Percentiles rank a stretch among this genome's conserved stretches.
Evolutionary conservation across 257 asterid genomes (phyloP).

Genomic region (Solanum habrochaites): DNA sequence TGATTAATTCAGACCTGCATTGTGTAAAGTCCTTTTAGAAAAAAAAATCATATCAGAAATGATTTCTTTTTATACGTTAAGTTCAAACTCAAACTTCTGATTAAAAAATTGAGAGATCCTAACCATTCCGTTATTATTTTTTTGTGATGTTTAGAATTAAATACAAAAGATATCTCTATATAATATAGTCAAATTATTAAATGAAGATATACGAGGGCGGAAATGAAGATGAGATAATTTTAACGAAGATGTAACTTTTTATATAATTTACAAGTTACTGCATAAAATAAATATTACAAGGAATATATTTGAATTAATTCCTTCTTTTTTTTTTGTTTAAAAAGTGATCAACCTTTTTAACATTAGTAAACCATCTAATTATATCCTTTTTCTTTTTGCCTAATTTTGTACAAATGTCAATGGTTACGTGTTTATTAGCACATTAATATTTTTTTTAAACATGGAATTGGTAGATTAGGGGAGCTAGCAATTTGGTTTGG

Average conservation of each 20-base stretch:
- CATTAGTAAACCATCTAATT: background rate
- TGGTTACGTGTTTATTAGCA: background rate
- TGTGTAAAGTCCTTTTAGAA: background rate
- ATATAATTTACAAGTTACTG: no score
- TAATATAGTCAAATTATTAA: no score
- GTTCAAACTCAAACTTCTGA: background rate
- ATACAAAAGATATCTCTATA: background rate
- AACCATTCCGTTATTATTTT: background rate
- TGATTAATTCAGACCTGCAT: background rate
- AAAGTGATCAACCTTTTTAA: background rate
- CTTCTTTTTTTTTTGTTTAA: no score
- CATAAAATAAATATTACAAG: no score
- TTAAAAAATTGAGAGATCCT: background rate
- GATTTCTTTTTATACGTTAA: background rate
- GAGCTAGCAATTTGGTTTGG: background rate
- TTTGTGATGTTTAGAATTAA: background rate
- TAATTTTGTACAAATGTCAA: background rate
- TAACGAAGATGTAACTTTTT: no score
- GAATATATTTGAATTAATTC: no score
- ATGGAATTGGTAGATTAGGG: background rate
- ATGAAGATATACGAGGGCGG: background rate
- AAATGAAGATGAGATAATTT: background rate
- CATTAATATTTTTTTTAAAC: background rate
- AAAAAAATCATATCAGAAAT: background rate
- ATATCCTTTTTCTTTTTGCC: background rate